phyloP scores from a whole-genome alignment of 2,329 filamentous ascomycete species.

The Calycina herbarum region DNA sequence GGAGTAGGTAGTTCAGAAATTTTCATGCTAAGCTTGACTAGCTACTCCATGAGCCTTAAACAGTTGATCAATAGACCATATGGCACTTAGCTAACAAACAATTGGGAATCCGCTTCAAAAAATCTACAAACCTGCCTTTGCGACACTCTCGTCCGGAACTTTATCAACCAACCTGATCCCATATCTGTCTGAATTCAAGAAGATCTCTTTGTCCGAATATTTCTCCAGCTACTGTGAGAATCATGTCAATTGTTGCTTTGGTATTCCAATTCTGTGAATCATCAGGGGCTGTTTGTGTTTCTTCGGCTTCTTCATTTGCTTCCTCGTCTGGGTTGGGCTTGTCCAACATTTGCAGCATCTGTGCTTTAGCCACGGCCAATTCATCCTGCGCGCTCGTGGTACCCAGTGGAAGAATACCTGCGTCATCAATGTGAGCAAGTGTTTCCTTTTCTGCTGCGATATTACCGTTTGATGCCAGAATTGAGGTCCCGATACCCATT shows the following conservation, averaged over 20 bases:
- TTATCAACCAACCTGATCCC: conserved; percentile 35
- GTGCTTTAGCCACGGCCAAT: conserved; percentile 44
- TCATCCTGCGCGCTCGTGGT: conserved; percentile 7
- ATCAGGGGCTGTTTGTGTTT: background rate
- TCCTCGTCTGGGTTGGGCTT: background rate
- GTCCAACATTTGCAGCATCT: conserved; percentile 33
- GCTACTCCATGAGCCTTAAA: background rate
- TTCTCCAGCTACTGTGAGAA: conserved; percentile 83
- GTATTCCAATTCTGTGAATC: conserved; percentile 40
- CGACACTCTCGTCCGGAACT: background rate
- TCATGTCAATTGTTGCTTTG: conserved; percentile 82
- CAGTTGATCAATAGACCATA: background rate
- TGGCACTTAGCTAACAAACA: conserved; percentile 2
- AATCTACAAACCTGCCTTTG: background rate
- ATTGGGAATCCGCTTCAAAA: background rate
- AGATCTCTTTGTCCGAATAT: conserved; percentile 88
- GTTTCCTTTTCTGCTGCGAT: background rate
- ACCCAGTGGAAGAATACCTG: background rate
- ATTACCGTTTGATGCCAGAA: background rate
- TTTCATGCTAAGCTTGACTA: no score
- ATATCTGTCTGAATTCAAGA: conserved; percentile 67
- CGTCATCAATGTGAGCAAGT: background rate
- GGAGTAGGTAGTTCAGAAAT: no score
- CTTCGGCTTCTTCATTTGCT: background rate
- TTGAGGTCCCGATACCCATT: background rate